A percentile compares a stretch with the other conserved stretches of the same genome.
Evolutionary conservation across 805 yeast species (phyloP).

Genomic region (Hanseniaspora nectarophila): DNA sequence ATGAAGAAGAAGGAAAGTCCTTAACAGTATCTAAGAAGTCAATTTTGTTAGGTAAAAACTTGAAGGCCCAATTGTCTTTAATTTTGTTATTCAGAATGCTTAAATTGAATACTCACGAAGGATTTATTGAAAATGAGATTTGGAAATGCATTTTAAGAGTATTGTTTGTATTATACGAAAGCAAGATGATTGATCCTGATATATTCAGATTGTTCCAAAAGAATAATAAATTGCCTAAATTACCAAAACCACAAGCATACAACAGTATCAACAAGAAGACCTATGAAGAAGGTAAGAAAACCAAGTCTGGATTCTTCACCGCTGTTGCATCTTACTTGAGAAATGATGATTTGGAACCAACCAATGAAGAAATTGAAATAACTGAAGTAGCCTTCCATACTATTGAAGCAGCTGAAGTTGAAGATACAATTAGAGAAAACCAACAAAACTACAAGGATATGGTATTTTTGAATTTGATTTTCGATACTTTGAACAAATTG

Average conservation of each 20-base stretch:
- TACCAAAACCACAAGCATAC: slow-evolving; percentile 56
- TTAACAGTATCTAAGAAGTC: slow-evolving; percentile 58
- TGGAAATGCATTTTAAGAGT: slow-evolving; percentile 56
- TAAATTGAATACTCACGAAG: slow-evolving; percentile 41
- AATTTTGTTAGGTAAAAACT: slow-evolving; percentile 75
- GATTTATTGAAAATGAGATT: slow-evolving; percentile 29
- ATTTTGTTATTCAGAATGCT: slow-evolving; percentile 74
- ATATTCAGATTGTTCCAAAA: slow-evolving; percentile 54
- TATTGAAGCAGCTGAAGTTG: slow-evolving; percentile 54
- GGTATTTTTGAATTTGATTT: slow-evolving; percentile 28
- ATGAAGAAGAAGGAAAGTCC: slow-evolving; percentile 48
- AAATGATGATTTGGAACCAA: slow-evolving; percentile 85
- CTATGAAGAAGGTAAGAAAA: slow-evolving; percentile 43
- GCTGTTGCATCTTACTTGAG: slow-evolving; percentile 86
- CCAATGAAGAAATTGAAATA: slow-evolving; percentile 81
- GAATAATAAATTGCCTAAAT: slow-evolving; percentile 38
- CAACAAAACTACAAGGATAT: slow-evolving; percentile 25
- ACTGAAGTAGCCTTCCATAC: slow-evolving; percentile 77
- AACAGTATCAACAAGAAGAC: slow-evolving; percentile 43
- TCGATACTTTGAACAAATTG: slow-evolving; percentile 27
- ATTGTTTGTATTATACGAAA: slow-evolving; percentile 54
- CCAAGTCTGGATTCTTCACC: slow-evolving; percentile 54
- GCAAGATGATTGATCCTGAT: slow-evolving; percentile 57
- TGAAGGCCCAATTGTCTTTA: slow-evolving; percentile 81
- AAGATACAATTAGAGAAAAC: slow-evolving; percentile 43